Evolutionary conservation across 2,329 filamentous ascomycete species (phyloP), one percentile per base, ranked within the genome.

Genomic region (Helminthosporium solani): DNA sequence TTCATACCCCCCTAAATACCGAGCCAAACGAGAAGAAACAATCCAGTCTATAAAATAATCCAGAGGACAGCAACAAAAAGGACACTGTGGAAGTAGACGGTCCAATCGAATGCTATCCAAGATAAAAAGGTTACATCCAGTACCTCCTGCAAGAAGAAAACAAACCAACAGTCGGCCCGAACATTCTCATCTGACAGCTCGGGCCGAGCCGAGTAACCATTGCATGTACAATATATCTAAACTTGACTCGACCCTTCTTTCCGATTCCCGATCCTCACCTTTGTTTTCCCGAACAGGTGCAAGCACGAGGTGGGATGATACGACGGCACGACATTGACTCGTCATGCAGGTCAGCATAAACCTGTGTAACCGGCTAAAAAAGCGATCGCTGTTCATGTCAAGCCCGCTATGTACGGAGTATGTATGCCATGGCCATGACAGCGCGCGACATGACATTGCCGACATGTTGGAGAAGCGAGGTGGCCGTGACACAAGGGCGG

Each of bases 131-230:
- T n/a, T n/a, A n/a, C n/a, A n/a, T n/a, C n/a, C n/a, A n/a, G n/a
- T n/a, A n/a, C n/a, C 2, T 35, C 23, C 7, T 37, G 12, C 18
- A 23, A 12, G 19, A 7, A n/a, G 19, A 18, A 28, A 27, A 6
- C 16, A 40, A 31, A 42, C 11, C 30, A 50, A 39, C 44, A 34
- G 20, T 45, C 45, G 35, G 46, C 30, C 36, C 31, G 31, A 43
- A 31, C 25, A 12, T 8, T 23, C n/a, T 34, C 14, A 33, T 3
- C 27, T 60, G 58, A 57, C 53, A 61, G 51, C 42, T 46, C 60
- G 60, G 60, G 49, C 56, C 60, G 60, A 58, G 49, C 59, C 59
- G 59, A 44, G 33, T 39, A 14, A 5, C 28, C 8, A n/a, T 31
- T 6, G 8, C 12, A 6, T 31, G 28, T 12, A 3, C 12, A 14